Evolutionary conservation across 371 early-diverging fungal species (phyloP).

Genomic region (Zancudomyces culisetae): DNA sequence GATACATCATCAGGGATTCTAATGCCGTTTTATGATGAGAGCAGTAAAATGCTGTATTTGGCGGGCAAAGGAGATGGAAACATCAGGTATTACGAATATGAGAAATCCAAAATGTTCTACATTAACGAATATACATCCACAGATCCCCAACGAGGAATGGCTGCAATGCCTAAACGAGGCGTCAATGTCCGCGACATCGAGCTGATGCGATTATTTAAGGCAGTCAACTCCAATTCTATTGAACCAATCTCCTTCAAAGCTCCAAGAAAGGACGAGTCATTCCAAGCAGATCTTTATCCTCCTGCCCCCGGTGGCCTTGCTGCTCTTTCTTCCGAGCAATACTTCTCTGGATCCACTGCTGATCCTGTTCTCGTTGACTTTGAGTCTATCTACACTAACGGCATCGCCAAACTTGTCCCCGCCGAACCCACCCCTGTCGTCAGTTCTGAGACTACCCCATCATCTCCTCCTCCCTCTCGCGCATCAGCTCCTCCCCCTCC

Average conservation of each 20-base stretch:
- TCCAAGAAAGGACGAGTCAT: slow-evolving; percentile 91
- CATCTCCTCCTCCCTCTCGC: background rate
- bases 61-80: slow-evolving; percentile 97
- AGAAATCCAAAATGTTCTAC: slow-evolving; percentile 54
- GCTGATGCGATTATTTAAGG: slow-evolving; percentile 83
- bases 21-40: slow-evolving; percentile 87
- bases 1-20: slow-evolving; percentile 89
- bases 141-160: slow-evolving; percentile 88
- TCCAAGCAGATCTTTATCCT: slow-evolving; percentile 91
- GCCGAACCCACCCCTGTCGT: background rate
- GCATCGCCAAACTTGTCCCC: slow-evolving; percentile 10
- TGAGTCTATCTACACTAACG: slow-evolving; percentile 29
- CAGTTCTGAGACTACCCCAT: background rate
- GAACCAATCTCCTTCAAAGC: slow-evolving; percentile 94
- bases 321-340: slow-evolving; percentile 73
- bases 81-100: slow-evolving; percentile 93
- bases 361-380: slow-evolving; percentile 60
- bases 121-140: slow-evolving; percentile 74
- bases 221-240: slow-evolving; percentile 49
- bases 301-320: slow-evolving; percentile 64
- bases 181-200: slow-evolving; percentile 71
- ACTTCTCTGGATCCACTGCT: slow-evolving; percentile 66
- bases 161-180: slow-evolving; percentile 84
- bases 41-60: slow-evolving; percentile 75
- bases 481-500: background rate